Conservation (phyloP, 768 basidiomycete species). For the Lyophyllum decastes region DNA sequence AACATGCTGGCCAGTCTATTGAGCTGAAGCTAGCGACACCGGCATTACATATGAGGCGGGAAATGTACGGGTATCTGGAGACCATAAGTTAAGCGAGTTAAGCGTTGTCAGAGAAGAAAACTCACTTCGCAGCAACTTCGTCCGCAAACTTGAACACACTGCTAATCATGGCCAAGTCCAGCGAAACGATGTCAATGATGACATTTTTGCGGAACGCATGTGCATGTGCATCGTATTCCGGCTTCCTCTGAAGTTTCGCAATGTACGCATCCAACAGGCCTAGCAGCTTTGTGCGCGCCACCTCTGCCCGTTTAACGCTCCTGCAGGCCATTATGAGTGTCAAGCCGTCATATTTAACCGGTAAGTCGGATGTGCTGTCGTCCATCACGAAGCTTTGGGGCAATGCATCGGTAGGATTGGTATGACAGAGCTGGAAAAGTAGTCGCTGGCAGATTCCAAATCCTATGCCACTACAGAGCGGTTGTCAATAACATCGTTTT, state of each 20-base stretch:
- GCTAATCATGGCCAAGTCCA: constrained; percentile 64
- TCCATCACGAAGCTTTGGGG: constrained; percentile 39
- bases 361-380: background rate
- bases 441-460: constrained; percentile 83
- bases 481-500: background rate
- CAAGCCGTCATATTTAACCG: constrained; percentile 45
- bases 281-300: constrained; percentile 57
- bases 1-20: constrained; percentile 49
- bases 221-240: constrained; percentile 53
- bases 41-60: constrained; percentile 81
- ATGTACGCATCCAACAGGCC: constrained; percentile 57
- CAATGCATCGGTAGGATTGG: constrained; percentile 49
- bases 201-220: constrained; percentile 60
- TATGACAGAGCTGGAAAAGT: constrained; percentile 62
- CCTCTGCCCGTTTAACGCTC: constrained; percentile 60
- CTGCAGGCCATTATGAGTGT: constrained; percentile 85
- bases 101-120: background rate
- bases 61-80: constrained; percentile 74
- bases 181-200: constrained; percentile 55
- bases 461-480: constrained; percentile 67
- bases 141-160: constrained; percentile 66
- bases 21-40: constrained; percentile 61
- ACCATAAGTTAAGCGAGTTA: background rate
- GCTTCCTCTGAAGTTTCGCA: constrained; percentile 28
- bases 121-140: constrained; percentile 55